A percentile compares a stretch with the other conserved stretches of the same genome.
These are phyloP conservation scores for Omphalea diandra DNA, from an alignment of 441 rosid genomes.

Conservation along the genomic window DNA sequence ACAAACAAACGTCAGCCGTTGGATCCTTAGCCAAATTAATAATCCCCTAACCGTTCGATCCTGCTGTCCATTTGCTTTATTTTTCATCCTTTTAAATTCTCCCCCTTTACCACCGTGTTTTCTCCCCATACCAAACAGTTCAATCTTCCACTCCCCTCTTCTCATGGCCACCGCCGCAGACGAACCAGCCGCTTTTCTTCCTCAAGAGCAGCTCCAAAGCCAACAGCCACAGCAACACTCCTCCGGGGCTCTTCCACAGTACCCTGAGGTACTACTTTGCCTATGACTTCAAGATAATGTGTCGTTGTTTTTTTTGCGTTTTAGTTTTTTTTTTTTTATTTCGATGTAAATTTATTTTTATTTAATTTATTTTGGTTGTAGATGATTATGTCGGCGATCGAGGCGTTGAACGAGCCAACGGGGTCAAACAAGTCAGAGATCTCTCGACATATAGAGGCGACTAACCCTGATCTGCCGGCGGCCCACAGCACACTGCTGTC, in stretches of 20 bases:
- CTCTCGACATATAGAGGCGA: slow-evolving; percentile 54
- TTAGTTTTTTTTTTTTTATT: neutral
- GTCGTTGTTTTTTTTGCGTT: neutral
- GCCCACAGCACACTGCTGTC: slow-evolving; percentile 55
- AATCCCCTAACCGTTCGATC: slow-evolving; percentile 38
- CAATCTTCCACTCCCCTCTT: neutral
- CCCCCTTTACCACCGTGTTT: slow-evolving; percentile 15
- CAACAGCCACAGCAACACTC: neutral
- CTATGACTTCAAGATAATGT: neutral
- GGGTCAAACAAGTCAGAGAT: slow-evolving; percentile 62
- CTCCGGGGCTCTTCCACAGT: slow-evolving; percentile 30
- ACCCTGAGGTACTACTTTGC: slow-evolving; percentile 33
- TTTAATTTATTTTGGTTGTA: slow-evolving; percentile 16
- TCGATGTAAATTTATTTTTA: neutral
- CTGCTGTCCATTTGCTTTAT: neutral
- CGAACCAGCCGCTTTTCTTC: slow-evolving; percentile 11
- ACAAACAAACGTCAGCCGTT: slow-evolving; percentile 34
- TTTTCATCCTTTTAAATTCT: slow-evolving; percentile 36
- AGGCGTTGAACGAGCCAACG: slow-evolving; percentile 41
- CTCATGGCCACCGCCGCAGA: slow-evolving; percentile 29
- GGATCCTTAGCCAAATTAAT: slow-evolving; percentile 26
- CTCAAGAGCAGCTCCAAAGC: no score
- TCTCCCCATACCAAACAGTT: slow-evolving; percentile 21
- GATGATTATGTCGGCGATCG: slow-evolving; percentile 77
- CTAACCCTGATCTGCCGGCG: slow-evolving; percentile 47